Percentiles rank a stretch among this genome's conserved stretches.
Evolutionary conservation across 2,329 filamentous ascomycete genomes (phyloP).

Genomic region (Aureobasidium sp.): DNA sequence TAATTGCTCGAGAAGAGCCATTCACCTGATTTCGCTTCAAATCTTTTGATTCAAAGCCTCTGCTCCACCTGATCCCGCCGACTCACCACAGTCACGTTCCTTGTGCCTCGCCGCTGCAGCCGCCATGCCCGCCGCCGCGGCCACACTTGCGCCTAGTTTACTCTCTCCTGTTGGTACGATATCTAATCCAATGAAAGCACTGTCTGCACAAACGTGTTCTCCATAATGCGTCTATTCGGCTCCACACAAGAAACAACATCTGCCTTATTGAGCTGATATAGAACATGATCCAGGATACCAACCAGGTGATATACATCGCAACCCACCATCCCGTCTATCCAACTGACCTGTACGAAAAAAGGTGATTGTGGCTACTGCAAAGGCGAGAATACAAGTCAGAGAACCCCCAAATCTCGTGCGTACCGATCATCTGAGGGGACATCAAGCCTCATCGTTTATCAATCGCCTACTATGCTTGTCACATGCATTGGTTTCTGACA

Average conservation of each 20-base stretch:
- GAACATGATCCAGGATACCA: conserved; percentile 37
- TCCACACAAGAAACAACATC: too few species aligned
- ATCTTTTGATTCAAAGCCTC: too few species aligned
- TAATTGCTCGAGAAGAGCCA: too few species aligned
- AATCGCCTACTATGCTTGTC: neutral
- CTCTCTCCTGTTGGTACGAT: conserved; percentile 16
- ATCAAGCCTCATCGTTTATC: neutral
- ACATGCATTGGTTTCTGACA: conserved; percentile 21
- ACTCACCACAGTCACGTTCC: neutral
- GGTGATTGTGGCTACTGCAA: conserved; percentile 47
- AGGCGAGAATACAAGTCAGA: conserved; percentile 39
- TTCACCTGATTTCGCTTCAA: too few species aligned
- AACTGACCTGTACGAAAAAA: neutral
- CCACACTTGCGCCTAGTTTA: neutral
- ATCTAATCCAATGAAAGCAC: conserved; percentile 9
- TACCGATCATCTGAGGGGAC: conserved; percentile 22
- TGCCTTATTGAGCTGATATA: conserved; percentile 7
- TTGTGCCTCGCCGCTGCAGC: neutral
- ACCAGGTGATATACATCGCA: conserved; percentile 5
- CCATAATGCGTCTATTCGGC: neutral
- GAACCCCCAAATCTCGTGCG: conserved; percentile 44
- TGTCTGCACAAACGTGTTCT: neutral
- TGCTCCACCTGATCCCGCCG: neutral
- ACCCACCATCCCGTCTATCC: neutral
- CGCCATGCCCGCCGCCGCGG: conserved; percentile 12